phyloP scores from a whole-genome alignment of 306 rosid genomes.

The Vicia faba region DNA sequence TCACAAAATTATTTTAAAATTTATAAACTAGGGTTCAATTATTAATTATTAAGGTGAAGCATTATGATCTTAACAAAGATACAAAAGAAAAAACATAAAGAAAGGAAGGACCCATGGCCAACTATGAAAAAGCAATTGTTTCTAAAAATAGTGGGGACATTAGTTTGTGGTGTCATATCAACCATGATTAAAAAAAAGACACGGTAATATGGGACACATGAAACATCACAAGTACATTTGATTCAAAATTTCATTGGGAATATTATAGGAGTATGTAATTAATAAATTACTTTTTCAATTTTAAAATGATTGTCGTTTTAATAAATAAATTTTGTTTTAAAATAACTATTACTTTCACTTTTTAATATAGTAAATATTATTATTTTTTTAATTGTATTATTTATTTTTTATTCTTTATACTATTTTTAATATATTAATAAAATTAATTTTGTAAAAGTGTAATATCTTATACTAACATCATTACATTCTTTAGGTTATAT shows the following conservation, averaged over 20 bases:
- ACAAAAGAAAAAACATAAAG: constrained; percentile 16
- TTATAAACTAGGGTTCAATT: constrained; percentile 41
- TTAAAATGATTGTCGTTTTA: no score
- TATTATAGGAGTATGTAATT: not conserved
- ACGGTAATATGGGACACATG: constrained; percentile 25
- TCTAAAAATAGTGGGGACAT: constrained; percentile 26
- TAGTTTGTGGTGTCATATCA: constrained; percentile 42
- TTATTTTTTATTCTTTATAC: no score
- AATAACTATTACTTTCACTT: no score
- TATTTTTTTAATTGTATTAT: no score
- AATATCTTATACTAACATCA: no score
- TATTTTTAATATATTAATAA: no score
- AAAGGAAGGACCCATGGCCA: constrained; percentile 36
- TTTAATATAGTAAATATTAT: no score
- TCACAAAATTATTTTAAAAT: constrained; percentile 25
- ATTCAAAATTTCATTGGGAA: constrained; percentile 9
- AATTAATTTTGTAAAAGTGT: no score
- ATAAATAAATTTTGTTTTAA: no score
- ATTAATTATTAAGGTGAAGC: constrained; percentile 31
- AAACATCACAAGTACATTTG: constrained; percentile 2
- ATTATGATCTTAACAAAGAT: constrained; percentile 17
- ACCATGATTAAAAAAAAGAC: constrained; percentile 27
- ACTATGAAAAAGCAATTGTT: constrained; percentile 36
- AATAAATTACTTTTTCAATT: not conserved
- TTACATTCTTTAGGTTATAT: no score